These are phyloP conservation scores for Chaetomium strumarium DNA, from an alignment of 2,329 filamentous ascomycete genomes.

Conservation along the genomic window DNA sequence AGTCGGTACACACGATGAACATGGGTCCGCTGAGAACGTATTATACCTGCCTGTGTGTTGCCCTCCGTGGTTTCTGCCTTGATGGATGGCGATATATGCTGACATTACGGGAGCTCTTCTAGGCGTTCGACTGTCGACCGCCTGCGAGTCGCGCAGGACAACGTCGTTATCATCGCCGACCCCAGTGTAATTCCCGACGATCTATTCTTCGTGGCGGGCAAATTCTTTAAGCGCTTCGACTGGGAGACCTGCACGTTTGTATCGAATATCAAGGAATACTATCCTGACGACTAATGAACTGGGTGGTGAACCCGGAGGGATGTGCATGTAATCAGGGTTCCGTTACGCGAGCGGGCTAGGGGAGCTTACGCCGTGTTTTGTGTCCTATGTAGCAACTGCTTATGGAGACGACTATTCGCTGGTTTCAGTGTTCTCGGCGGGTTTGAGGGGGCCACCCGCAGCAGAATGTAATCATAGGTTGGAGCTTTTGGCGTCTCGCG, in stretches of 20 bases:
- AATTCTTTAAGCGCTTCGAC: constrained; percentile 87
- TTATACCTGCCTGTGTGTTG: constrained; percentile 73
- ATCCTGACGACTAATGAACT: constrained; percentile 66
- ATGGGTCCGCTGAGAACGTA: constrained; percentile 63
- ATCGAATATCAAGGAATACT: constrained; percentile 74
- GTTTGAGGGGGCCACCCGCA: too few species aligned
- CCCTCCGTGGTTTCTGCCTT: constrained; percentile 35
- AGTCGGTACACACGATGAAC: constrained; percentile 39
- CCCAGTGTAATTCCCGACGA: constrained; percentile 43
- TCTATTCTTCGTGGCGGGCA: constrained; percentile 67
- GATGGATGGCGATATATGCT: constrained; percentile 8
- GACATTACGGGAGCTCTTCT: constrained; percentile 23
- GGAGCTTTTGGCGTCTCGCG: too few species aligned
- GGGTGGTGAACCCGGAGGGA: background rate
- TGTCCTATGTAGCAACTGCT: too few species aligned
- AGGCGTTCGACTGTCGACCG: constrained; percentile 57
- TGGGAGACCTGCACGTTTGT: constrained; percentile 60
- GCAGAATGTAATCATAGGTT: too few species aligned
- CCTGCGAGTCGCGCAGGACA: constrained; percentile 72
- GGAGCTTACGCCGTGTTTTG: too few species aligned
- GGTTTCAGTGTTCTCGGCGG: too few species aligned
- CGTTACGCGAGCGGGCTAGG: background rate
- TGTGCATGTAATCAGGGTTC: background rate
- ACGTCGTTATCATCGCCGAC: constrained; percentile 59
- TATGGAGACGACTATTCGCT: too few species aligned